phyloP scores from a whole-genome alignment of 2,329 filamentous ascomycete species.

The Colletotrichum sp. region DNA sequence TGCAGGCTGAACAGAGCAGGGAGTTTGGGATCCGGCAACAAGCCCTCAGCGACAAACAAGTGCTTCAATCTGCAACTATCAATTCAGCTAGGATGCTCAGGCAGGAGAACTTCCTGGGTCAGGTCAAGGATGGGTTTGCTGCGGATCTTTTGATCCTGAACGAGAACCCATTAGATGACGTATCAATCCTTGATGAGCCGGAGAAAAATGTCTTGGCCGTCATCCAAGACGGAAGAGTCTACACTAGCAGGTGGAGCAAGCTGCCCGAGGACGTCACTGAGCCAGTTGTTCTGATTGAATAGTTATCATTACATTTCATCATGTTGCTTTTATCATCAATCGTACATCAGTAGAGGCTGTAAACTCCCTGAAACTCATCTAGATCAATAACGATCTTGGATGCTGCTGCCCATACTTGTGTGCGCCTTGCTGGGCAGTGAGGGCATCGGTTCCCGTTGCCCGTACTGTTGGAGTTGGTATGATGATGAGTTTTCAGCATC shows the following conservation, averaged over 20 bases:
- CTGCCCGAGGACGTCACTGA: constrained; percentile 24
- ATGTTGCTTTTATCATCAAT: not conserved
- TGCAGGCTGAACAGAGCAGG: constrained; percentile 33
- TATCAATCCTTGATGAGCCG: constrained; percentile 52
- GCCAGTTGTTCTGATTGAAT: constrained; percentile 1
- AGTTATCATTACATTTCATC: not conserved
- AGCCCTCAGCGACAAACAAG: constrained; percentile 25
- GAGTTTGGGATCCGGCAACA: constrained; percentile 34
- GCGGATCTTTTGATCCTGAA: constrained; percentile 60
- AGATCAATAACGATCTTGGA: not conserved
- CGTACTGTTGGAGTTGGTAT: not conserved
- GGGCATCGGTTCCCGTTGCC: not conserved
- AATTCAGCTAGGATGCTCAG: constrained; percentile 55
- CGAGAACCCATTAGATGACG: constrained; percentile 59
- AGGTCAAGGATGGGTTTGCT: constrained; percentile 52
- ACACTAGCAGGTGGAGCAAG: constrained; percentile 30
- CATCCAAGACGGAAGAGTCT: constrained; percentile 58
- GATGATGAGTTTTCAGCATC: not conserved
- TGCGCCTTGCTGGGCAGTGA: not conserved
- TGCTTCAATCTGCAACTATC: constrained; percentile 39
- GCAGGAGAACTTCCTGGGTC: constrained; percentile 50
- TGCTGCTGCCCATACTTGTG: not conserved
- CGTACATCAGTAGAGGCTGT: not conserved
- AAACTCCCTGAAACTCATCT: not conserved
- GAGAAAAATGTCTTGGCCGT: constrained; percentile 54